Conservation (phyloP, 192 early-diverging fungal genomes). For the Coemansia sp. region DNA sequence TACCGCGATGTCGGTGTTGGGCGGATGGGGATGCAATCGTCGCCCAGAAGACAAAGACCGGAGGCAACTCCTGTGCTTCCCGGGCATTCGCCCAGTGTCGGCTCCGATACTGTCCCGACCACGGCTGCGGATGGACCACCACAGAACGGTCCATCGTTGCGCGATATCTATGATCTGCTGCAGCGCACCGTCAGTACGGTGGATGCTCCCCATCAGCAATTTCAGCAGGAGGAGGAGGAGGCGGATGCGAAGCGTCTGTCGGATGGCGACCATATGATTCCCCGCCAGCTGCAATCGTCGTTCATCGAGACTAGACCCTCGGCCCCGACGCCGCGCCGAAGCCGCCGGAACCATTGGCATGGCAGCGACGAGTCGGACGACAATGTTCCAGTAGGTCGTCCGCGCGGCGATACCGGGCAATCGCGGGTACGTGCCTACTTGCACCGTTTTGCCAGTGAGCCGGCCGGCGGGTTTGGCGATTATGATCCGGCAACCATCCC, state of each 20-base stretch:
- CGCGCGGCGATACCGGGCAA: conserved; percentile 5
- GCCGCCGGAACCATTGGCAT: conserved; percentile 11
- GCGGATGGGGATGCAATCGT: background rate
- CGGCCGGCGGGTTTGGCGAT: conserved; percentile 6
- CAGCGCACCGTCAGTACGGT: conserved; percentile 10
- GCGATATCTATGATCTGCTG: conserved; percentile 47
- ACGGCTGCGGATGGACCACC: conserved; percentile 2
- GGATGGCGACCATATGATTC: conserved; percentile 5
- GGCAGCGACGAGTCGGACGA: background rate
- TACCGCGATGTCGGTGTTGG: conserved; percentile 32
- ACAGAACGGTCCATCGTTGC: conserved; percentile 24
- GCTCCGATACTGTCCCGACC: background rate
- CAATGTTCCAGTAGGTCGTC: background rate
- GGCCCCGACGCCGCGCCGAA: conserved; percentile 45
- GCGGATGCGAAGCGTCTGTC: background rate
- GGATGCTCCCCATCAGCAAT: background rate
- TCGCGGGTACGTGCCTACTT: conserved; percentile 20
- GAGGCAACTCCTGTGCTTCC: background rate
- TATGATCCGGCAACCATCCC: conserved; percentile 9
- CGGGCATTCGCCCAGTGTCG: background rate
- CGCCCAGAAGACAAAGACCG: background rate
- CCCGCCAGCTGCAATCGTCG: conserved; percentile 12
- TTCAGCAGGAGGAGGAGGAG: background rate
- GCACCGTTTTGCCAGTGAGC: conserved; percentile 22
- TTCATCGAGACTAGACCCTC: conserved; percentile 9